phyloP scores from a whole-genome alignment of 495 filamentous ascomycete genomes.

The Neurospora sp. region DNA sequence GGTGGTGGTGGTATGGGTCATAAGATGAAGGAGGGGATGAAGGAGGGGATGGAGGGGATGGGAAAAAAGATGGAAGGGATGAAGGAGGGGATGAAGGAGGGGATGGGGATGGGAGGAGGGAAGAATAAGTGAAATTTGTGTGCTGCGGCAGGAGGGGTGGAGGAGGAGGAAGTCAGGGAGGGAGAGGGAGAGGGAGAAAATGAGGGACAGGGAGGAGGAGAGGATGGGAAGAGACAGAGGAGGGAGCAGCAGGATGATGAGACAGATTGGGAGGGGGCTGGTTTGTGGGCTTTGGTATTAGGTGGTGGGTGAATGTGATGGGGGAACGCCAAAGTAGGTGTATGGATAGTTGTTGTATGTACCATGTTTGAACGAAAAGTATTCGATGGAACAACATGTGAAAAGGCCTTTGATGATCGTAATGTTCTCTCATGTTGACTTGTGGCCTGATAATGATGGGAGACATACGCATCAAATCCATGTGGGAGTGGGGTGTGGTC shows the following conservation, averaged over 20 bases:
- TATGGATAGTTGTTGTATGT: neutral
- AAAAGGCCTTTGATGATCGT: too few relatives aligned
- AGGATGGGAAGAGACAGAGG: neutral
- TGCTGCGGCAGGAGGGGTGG: too few relatives aligned
- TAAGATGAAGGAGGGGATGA: neutral
- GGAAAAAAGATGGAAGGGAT: constrained; percentile 12
- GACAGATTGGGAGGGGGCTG: neutral
- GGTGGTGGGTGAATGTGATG: neutral
- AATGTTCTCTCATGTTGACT: too few relatives aligned
- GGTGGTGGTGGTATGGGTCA: neutral
- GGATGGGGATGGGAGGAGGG: constrained; percentile 1
- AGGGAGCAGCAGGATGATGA: neutral
- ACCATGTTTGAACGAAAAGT: neutral
- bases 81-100: constrained; percentile 16
- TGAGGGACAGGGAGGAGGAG: neutral
- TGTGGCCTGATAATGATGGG: too few relatives aligned
- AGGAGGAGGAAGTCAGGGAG: neutral
- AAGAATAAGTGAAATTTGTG: constrained; percentile 5
- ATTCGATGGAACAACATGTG: too few relatives aligned
- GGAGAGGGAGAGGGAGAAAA: neutral
- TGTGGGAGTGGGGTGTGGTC: too few relatives aligned
- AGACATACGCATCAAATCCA: too few relatives aligned
- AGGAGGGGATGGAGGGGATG: neutral
- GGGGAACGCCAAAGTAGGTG: neutral
- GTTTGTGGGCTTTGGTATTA: neutral